Evolutionary conservation across 495 filamentous ascomycete species (phyloP), one percentile per base, ranked within the genome.

Genomic region (Wilcoxina mikolae): DNA sequence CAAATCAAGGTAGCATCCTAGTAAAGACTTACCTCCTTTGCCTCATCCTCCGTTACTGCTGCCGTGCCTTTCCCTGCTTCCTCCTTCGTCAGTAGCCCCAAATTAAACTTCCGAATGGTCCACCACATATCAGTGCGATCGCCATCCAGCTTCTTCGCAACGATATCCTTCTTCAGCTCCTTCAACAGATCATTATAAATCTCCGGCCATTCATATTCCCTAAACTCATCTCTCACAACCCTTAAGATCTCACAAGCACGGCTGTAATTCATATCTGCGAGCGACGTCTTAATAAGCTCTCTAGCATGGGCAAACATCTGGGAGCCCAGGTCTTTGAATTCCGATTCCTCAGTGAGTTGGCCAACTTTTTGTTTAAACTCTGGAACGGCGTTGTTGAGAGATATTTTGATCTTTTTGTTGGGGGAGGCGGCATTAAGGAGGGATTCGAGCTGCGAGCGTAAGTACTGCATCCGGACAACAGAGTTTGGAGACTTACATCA

Each of bases 331-430:
- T 81, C 78, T 53, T 78, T 73, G 23, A 93, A 73, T 3, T 71
- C 74, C 15, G 74, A 71, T 15, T 81, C 69, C 27, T 79, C 78
- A 12, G 80, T 77, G 17, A 53, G 76, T 0, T 70, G 68, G 0
- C 74, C 73, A 15, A 96, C 72, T 20, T 78, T 76, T 68, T 90
- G 86, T 62, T 87, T 93, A 76, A 95, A 96, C 50, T 89, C 83
- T 0, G 93, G 88, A 43, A 99, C 84, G 3, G 87, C 79, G 60
- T 99, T 96, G 23, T 80, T 72, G 0, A 77, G 60, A 2, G 82
- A 82, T 50, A 99, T 88, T 54, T 77, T 82, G 35, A 70, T 62
- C 9, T 71, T 76, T 58, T 80, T 80, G 31, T 59, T 53, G 26
- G 20, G 31, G 50, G 39, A 22, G 15, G 1, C 26, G 24, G 50